Evolutionary conservation across 2,329 filamentous ascomycete genomes (phyloP).

Genomic region (Aspergillus quadrilineatus): DNA sequence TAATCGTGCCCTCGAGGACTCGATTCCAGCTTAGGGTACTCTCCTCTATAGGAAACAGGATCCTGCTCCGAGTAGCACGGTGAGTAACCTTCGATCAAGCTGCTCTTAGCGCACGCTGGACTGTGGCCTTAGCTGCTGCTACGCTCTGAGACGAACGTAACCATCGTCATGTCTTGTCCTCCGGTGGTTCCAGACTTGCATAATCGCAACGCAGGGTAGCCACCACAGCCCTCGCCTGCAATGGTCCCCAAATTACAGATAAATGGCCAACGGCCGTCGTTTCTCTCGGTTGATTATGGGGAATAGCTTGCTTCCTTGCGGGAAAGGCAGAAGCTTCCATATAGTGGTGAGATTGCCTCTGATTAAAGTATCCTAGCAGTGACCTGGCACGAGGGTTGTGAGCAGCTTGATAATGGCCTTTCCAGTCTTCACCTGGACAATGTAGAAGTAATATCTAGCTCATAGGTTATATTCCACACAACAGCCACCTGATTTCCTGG

Average conservation of each 20-base stretch:
- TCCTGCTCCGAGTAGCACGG: neutral
- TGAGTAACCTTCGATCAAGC: neutral
- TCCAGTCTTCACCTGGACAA: neutral
- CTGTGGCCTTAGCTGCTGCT: conserved; percentile 1
- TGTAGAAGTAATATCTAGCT: neutral
- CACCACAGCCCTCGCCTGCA: neutral
- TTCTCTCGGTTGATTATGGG: neutral
- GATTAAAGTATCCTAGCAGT: neutral
- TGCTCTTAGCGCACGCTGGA: neutral
- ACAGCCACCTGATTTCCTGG: neutral
- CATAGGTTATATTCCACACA: neutral
- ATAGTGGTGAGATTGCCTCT: no score
- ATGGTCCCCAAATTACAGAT: neutral
- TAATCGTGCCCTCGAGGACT: neutral
- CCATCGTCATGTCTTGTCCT: neutral
- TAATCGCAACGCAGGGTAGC: conserved; percentile 5
- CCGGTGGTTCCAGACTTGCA: neutral
- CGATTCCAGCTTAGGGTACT: neutral
- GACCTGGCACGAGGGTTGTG: neutral
- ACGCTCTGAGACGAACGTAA: neutral
- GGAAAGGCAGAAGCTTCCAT: neutral
- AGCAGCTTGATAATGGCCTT: neutral
- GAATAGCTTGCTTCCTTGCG: neutral
- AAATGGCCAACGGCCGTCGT: neutral
- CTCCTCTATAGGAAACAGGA: neutral